Evolutionary conservation across 768 basidiomycete genomes (phyloP).

Genomic region (Amylocystis lapponica): DNA sequence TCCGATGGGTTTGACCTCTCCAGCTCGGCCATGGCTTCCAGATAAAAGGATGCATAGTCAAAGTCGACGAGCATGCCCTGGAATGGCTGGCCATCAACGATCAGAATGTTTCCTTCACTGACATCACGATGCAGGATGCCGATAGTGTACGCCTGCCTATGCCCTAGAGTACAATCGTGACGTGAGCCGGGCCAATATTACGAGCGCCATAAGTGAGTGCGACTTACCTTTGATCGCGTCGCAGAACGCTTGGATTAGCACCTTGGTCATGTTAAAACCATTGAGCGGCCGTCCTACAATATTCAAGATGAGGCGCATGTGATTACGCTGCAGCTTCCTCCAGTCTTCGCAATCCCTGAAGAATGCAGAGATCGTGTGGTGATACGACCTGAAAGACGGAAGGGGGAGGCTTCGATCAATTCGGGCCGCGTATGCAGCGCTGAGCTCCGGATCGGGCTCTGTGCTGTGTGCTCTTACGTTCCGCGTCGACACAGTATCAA

Average conservation of each 20-base stretch:
- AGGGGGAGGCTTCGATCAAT: not conserved
- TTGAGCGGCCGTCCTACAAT: slow-evolving; percentile 5
- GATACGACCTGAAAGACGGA: not conserved
- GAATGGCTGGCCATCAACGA: not conserved
- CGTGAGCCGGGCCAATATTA: no score
- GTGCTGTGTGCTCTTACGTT: not conserved
- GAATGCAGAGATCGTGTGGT: slow-evolving; percentile 5
- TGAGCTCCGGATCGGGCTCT: not conserved
- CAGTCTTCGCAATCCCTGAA: not conserved
- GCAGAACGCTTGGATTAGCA: slow-evolving; percentile 6
- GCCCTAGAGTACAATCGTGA: no score
- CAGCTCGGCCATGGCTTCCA: no score
- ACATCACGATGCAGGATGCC: slow-evolving; percentile 11
- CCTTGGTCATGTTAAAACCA: slow-evolving; percentile 3
- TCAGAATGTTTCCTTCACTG: slow-evolving; percentile 11
- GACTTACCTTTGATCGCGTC: slow-evolving; percentile 10
- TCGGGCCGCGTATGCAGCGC: not conserved
- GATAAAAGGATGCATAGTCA: no score
- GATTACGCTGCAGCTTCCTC: slow-evolving; percentile 5
- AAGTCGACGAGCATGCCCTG: slow-evolving; percentile 10
- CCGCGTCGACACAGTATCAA: not conserved
- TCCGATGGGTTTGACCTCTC: not conserved
- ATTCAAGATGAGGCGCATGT: slow-evolving; percentile 8
- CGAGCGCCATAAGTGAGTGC: not conserved
- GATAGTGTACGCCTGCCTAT: slow-evolving; percentile 2